Base-by-base conservation (phyloP, 2,329 filamentous ascomycete species). In the Exophiala calicioides region DNA sequence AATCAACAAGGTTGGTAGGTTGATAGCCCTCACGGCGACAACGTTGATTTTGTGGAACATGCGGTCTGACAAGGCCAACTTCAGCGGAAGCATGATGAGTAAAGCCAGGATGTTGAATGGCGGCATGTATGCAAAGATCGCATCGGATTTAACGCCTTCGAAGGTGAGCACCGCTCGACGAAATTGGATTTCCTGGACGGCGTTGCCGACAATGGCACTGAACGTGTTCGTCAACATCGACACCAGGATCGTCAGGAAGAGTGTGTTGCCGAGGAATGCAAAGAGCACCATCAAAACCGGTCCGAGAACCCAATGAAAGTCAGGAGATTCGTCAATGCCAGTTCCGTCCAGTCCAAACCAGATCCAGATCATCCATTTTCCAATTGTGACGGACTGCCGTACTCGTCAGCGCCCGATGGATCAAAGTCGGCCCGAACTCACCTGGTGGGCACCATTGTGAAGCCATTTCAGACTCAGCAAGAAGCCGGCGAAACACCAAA, bases 1-100 rank as follows among this genome's bases (percentile, higher is more conserved):
- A 50, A 85, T 58, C 3, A 91, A 74, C 1, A 94, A 74, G 4
- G 90, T 71, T 0, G 88, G 88, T 2, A 86, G 74, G 65, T 93
- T 93, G 59, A 90, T 76, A 6, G 82, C 69, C 27, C 87, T 82
- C 16, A 93, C 84, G 7, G 80, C 79, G 47, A 82, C 80, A 47
- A 94, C 87, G 62, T 94, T 90, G 60, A 91, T 86, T 68, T 91
- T 93, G 72, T 94, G 88, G 63, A 93, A 93, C 87, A 87, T 91
- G 33, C 88, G 82, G 0, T 86, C 81, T n/a, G 81, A 82, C 26
- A 89, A 74, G n/a, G 87, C 58, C 59, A 87, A 87, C 59, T 89
- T 90, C 51, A 93, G 76, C 0, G 88, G 88, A 2, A 91, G 74
- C 12, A 93, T 75, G 20, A 90, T 63, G 49, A 88, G 69, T 20